phyloP scores from a whole-genome alignment of 2,329 filamentous ascomycete genomes.

The Calonectria honghensis region DNA sequence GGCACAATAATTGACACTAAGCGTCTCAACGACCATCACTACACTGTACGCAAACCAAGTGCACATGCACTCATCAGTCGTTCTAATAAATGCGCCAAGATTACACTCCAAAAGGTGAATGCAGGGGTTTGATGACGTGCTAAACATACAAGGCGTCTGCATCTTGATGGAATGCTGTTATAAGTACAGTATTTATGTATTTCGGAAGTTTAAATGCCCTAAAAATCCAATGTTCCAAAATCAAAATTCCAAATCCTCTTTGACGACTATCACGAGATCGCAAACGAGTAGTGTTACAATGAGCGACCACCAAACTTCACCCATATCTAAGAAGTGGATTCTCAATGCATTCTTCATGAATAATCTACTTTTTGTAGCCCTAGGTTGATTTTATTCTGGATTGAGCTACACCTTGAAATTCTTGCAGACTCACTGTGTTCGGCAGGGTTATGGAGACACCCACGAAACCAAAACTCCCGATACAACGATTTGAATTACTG shows the following conservation, averaged over 20 bases:
- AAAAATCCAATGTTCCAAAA: neutral
- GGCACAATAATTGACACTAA: neutral
- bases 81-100: neutral
- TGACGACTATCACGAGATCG: neutral
- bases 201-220: neutral
- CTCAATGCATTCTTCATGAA: constrained; percentile 44
- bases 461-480: constrained; percentile 39
- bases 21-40: neutral
- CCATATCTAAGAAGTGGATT: constrained; percentile 34
- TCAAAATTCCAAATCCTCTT: neutral
- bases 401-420: neutral
- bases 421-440: neutral
- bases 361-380: constrained; percentile 34
- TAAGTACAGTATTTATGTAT: neutral
- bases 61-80: neutral
- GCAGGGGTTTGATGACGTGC: neutral
- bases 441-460: constrained; percentile 44
- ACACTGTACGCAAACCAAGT: neutral
- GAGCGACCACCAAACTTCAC: neutral
- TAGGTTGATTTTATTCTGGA: neutral
- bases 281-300: neutral
- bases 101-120: neutral
- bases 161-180: neutral
- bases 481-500: constrained; percentile 61
- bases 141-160: neutral